Percentiles rank a stretch among this genome's conserved stretches.
phyloP scores from a whole-genome alignment of 306 rosid species.

The Geum urbanum region DNA sequence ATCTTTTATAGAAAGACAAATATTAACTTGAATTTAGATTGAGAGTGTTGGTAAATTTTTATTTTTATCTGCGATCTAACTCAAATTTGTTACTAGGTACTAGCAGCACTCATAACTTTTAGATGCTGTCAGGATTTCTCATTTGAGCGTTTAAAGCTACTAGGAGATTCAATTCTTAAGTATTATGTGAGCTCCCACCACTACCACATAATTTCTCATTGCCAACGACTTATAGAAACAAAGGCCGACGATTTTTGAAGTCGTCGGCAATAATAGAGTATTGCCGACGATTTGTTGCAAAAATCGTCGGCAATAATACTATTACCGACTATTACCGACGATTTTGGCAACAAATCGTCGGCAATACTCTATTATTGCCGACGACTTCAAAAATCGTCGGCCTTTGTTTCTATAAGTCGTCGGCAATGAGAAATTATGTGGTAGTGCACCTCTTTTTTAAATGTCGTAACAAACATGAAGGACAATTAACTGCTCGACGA shows the following conservation, averaged over 20 bases:
- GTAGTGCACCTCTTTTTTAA: slow-evolving; percentile 77
- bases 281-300: too few relatives aligned
- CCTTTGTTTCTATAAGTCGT: too few relatives aligned
- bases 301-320: too few relatives aligned
- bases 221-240: too few relatives aligned
- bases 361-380: too few relatives aligned
- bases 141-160: slow-evolving; percentile 84
- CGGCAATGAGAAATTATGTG: too few relatives aligned
- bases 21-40: neutral
- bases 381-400: too few relatives aligned
- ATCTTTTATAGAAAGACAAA: neutral
- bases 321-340: too few relatives aligned
- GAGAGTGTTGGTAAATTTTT: neutral
- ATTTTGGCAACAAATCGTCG: too few relatives aligned
- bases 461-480: slow-evolving; percentile 72
- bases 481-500: slow-evolving; percentile 57
- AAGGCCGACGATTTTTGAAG: too few relatives aligned
- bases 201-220: too few relatives aligned
- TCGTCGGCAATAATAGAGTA: too few relatives aligned
- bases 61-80: slow-evolving; percentile 15
- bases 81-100: slow-evolving; percentile 41
- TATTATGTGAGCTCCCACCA: slow-evolving; percentile 72
- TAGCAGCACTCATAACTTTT: slow-evolving; percentile 77
- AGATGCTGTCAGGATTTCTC: slow-evolving; percentile 69
- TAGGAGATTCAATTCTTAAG: slow-evolving; percentile 87